Evolutionary conservation across 164 flowering plant genomes (phyloP).

Genomic region (Sextonia rubra): DNA sequence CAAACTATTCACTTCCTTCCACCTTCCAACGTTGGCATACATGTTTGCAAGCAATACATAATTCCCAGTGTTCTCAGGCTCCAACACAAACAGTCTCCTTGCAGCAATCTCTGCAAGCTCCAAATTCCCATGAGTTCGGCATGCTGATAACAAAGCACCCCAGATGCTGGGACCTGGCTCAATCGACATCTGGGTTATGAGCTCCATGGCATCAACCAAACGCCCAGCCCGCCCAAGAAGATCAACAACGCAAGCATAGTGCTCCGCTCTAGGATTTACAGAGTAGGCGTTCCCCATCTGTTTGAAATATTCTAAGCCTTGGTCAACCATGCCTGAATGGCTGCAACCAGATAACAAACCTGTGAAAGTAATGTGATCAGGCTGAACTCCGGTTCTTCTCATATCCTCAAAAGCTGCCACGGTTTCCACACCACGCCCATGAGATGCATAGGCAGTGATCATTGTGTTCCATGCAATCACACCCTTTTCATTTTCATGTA

Average conservation of each 20-base stretch:
- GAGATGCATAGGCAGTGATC: constrained; percentile 58
- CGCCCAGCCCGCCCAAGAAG: constrained; percentile 50
- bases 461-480: constrained; percentile 47
- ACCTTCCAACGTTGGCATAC: constrained; percentile 52
- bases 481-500: constrained; percentile 23
- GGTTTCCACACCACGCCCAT: constrained; percentile 43
- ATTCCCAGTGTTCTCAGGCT: constrained; percentile 52
- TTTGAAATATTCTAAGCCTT: constrained; percentile 40
- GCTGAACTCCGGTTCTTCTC: constrained; percentile 37
- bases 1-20: constrained; percentile 44
- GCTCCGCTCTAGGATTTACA: constrained; percentile 40
- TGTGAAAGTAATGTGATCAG: constrained; percentile 44
- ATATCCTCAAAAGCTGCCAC: constrained; percentile 40
- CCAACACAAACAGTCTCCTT: constrained; percentile 37
- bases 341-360: constrained; percentile 56
- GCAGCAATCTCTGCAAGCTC: constrained; percentile 55
- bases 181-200: constrained; percentile 33
- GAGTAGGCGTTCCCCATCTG: constrained; percentile 28
- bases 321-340: constrained; percentile 49
- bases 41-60: constrained; percentile 53
- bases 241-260: constrained; percentile 53
- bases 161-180: constrained; percentile 47
- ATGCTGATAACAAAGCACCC: constrained; percentile 61
- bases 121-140: constrained; percentile 37
- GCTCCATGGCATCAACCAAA: constrained; percentile 34